These are phyloP conservation scores for Penstemon newberryi DNA, from an alignment of 257 asterid species.

Conservation along the genomic window DNA sequence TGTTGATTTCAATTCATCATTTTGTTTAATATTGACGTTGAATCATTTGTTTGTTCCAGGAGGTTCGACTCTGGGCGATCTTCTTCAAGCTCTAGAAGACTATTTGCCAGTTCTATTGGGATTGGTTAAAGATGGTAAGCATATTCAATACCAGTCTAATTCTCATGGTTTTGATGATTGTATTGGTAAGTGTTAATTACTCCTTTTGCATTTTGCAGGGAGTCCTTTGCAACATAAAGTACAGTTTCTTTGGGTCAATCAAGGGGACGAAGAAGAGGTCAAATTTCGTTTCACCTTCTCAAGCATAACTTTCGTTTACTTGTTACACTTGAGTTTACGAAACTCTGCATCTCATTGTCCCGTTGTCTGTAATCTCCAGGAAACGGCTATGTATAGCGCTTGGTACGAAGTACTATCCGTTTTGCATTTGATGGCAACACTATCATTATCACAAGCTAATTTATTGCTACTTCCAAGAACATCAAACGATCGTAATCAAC, in stretches of 20 bases:
- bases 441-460: slow-evolving; percentile 85
- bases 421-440: slow-evolving; percentile 95
- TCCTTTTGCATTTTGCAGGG: slow-evolving; percentile 39
- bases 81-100: slow-evolving; percentile 65
- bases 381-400: slow-evolving; percentile 78
- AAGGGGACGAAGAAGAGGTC: slow-evolving; percentile 74
- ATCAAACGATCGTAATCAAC: slow-evolving; percentile 74
- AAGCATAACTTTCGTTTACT: slow-evolving; percentile 19
- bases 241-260: slow-evolving; percentile 70
- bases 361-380: slow-evolving; percentile 48
- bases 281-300: slow-evolving; percentile 12
- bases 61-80: slow-evolving; percentile 69
- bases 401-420: slow-evolving; percentile 93
- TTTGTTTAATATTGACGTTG: slow-evolving; percentile 24
- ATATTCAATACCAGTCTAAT: slow-evolving; percentile 9
- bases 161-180: slow-evolving; percentile 8
- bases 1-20: background rate
- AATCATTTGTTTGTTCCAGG: slow-evolving; percentile 46
- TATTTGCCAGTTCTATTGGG: slow-evolving; percentile 71
- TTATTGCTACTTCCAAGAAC: slow-evolving; percentile 87
- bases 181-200: slow-evolving; percentile 22
- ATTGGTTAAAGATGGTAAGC: slow-evolving; percentile 66
- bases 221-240: slow-evolving; percentile 63
- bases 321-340: slow-evolving; percentile 2
- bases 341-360: slow-evolving; percentile 2